Evolutionary conservation across 1,139 yeast genomes (phyloP), one percentile per base, ranked within the genome.

Genomic region (Sugiyamaella pinicola): DNA sequence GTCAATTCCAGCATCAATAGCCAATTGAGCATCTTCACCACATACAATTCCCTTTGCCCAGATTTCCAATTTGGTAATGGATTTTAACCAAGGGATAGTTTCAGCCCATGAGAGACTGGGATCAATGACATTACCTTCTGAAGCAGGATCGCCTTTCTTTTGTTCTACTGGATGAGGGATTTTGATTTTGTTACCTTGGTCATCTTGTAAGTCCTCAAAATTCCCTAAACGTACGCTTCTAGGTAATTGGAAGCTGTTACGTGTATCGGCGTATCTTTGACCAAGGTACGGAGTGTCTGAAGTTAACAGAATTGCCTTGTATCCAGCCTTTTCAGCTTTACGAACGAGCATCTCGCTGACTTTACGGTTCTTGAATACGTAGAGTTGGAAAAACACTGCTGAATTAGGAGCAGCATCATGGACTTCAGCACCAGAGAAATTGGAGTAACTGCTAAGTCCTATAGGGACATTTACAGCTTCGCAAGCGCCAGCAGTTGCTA

Each of bases 241-340:
- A 4, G 71, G 71, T 26, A 68, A 56, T 69, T 80, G 69, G 69
- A 78, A 73, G 70, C 74, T 52, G 69, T 73, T 67, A 72, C 75
- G 57, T 17, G 55, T 50, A 41, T 83, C 87, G 59, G 81, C 79
- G 62, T 80, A 84, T 53, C 87, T 70, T 58, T 83, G 74, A 24
- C 87, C 87, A 58, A 81, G 72, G 59, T 78, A 81, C 4, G 87
- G 85, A 3, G 85, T 83, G 67, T 83, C 87, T 9, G 82, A 84
- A 0, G 86, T 83, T 47, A 83, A 76, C 57, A 82, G 79, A 24
- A 83, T 69, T 0, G 84, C 87, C 61, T 79, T 81, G 54, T 55
- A 64, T 1, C 84, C 84, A 39, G 84, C 72, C 49, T 66, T 61
- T 57, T 80, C 84, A 4, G 81, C 83, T 51, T 74, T 69, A 39